Percentiles rank a stretch among this genome's conserved stretches.
phyloP scores from a whole-genome alignment of 2,329 filamentous ascomycete species.

The Diaporthe capsici region DNA sequence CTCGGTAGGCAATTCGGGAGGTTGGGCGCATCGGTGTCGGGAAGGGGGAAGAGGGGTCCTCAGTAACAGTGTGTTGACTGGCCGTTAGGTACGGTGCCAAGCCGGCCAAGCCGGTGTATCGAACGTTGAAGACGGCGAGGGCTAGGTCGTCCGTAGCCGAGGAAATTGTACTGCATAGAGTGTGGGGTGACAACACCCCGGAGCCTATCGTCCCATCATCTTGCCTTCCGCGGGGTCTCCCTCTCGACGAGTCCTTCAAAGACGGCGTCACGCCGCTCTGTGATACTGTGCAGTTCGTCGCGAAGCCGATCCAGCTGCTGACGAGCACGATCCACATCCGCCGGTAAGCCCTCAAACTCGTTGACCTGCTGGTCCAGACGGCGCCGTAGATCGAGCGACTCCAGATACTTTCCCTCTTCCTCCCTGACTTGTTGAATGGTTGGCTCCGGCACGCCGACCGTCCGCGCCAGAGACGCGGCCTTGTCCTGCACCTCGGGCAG shows the following conservation, averaged over 20 bases:
- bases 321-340: conserved; percentile 77
- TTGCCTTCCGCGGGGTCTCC: conserved; percentile 66
- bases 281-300: conserved; percentile 72
- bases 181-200: background rate
- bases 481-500: conserved; percentile 76
- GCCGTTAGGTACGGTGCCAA: background rate
- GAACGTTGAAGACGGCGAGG: background rate
- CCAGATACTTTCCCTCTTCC: conserved; percentile 71
- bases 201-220: conserved; percentile 44
- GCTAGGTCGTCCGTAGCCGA: background rate
- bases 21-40: conserved; percentile 78
- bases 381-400: conserved; percentile 70
- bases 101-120: conserved; percentile 1
- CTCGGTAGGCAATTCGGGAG: conserved; percentile 79
- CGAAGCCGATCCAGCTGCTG: conserved; percentile 78
- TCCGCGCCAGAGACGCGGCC: conserved; percentile 57
- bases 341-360: conserved; percentile 80
- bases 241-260: conserved; percentile 81
- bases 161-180: background rate
- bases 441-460: conserved; percentile 54
- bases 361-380: conserved; percentile 73
- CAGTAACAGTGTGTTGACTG: conserved; percentile 44
- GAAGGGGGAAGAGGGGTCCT: conserved; percentile 69
- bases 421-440: conserved; percentile 70
- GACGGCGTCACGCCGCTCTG: conserved; percentile 75